Evolutionary conservation across 2,329 filamentous ascomycete genomes (phyloP).

Genomic region (Torrubiella hemipterigena): DNA sequence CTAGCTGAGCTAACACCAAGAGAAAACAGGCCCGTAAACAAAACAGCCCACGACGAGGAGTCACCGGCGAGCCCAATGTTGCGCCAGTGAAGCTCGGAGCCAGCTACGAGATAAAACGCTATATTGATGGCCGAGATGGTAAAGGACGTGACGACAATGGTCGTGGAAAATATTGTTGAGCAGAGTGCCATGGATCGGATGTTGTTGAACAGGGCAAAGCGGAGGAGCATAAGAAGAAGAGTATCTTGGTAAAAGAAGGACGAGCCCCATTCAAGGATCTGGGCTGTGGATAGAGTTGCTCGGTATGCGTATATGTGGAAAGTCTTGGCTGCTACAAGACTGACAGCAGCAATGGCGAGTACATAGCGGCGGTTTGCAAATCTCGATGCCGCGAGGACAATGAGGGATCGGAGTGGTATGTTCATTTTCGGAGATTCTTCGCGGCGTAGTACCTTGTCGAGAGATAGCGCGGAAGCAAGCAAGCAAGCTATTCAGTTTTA

Average conservation of each 20-base stretch:
- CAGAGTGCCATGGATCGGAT: constrained; percentile 1
- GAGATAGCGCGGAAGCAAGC: no score
- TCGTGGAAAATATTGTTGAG: constrained; percentile 1
- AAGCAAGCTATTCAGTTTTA: no score
- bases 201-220: constrained; percentile 4
- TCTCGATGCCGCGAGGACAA: no score
- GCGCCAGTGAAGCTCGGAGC: constrained; percentile 21
- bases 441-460: no score
- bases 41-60: constrained; percentile 15
- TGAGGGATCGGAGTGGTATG: no score
- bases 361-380: constrained; percentile 7
- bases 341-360: constrained; percentile 6
- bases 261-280: constrained; percentile 5
- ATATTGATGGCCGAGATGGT: constrained; percentile 13
- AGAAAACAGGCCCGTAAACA: constrained; percentile 18
- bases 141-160: constrained; percentile 4
- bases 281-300: constrained; percentile 4
- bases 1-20: constrained; percentile 9
- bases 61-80: constrained; percentile 19
- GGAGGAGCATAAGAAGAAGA: constrained; percentile 4
- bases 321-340: constrained; percentile 6
- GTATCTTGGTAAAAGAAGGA: constrained; percentile 7
- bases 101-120: constrained; percentile 15
- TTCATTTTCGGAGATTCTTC: no score
- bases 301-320: constrained; percentile 7